A percentile compares a stretch with the other conserved stretches of the same genome.
Conservation (phyloP, 805 yeast genomes). For the Ogataea minuta region DNA sequence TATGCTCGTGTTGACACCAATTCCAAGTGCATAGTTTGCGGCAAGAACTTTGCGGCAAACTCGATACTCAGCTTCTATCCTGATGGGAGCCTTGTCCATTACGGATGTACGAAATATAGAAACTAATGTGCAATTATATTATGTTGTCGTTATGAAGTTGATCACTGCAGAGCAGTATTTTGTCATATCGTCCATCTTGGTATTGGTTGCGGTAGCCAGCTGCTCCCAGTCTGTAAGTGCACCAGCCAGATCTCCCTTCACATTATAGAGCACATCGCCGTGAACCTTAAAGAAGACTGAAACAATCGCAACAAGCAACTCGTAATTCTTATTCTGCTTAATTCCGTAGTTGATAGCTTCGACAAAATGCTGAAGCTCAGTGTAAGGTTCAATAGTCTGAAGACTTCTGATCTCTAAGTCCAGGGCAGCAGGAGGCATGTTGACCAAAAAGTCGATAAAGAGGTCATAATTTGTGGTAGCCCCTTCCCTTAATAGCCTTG, state of each 20-base stretch:
- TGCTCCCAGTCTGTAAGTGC: conserved; percentile 43
- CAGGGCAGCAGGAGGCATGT: conserved; percentile 69
- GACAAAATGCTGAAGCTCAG: conserved; percentile 64
- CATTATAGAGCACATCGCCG: conserved; percentile 64
- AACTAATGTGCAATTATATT: neutral
- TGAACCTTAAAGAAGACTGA: conserved; percentile 72
- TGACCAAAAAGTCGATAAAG: conserved; percentile 55
- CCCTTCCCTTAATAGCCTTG: conserved; percentile 59
- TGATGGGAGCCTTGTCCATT: conserved; percentile 49
- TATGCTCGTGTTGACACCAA: conserved; percentile 40
- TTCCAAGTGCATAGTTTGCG: conserved; percentile 61
- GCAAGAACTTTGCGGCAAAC: conserved; percentile 44
- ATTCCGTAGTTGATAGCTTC: conserved; percentile 66
- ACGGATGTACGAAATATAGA: conserved; percentile 43
- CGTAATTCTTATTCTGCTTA: conserved; percentile 57
- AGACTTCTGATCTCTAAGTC: conserved; percentile 88
- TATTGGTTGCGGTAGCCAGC: conserved; percentile 40
- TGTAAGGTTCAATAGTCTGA: conserved; percentile 60
- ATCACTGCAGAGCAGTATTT: conserved; percentile 83
- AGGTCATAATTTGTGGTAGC: conserved; percentile 40
- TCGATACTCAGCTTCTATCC: conserved; percentile 49
- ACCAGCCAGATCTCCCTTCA: conserved; percentile 25
- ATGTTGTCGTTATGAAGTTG: conserved; percentile 49
- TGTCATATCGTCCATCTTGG: conserved; percentile 60
- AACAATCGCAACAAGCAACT: conserved; percentile 79